These are phyloP conservation scores for Wickerhamiella azyma DNA, from an alignment of 805 yeast species.

Conservation along the genomic window DNA sequence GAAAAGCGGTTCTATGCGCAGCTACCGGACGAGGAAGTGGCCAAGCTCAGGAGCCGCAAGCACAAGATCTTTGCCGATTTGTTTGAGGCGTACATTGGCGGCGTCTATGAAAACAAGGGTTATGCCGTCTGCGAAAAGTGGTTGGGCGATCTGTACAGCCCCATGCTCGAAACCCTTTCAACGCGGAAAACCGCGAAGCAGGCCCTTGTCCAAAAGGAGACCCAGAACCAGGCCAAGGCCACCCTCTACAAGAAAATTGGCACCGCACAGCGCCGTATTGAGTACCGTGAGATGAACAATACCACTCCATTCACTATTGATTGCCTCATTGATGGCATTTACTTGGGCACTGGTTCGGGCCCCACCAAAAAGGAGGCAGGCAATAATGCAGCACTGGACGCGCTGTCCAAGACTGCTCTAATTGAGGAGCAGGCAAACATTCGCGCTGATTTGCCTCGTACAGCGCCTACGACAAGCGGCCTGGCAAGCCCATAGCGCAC, in stretches of 20 bases:
- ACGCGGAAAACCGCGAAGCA: too few relatives aligned
- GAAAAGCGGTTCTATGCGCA: background rate
- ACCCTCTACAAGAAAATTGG: slow-evolving; percentile 5
- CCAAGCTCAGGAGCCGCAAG: background rate
- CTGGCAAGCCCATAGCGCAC: background rate
- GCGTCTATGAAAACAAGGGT: slow-evolving; percentile 32
- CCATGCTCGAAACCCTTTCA: slow-evolving; percentile 11
- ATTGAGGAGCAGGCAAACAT: slow-evolving; percentile 6
- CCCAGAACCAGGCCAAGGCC: background rate
- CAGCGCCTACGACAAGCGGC: slow-evolving; percentile 1
- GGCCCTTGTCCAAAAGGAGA: background rate
- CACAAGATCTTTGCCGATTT: slow-evolving; percentile 70
- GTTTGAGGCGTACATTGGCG: slow-evolving; percentile 91
- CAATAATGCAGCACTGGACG: slow-evolving; percentile 5
- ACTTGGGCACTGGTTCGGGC: slow-evolving; percentile 1
- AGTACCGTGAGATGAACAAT: background rate
- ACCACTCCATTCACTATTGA: background rate
- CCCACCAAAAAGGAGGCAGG: slow-evolving; percentile 5
- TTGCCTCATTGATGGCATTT: background rate
- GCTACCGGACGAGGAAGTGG: background rate
- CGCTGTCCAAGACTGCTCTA: background rate
- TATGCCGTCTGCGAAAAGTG: slow-evolving; percentile 21
- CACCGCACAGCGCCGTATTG: background rate
- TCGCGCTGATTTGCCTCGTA: background rate
- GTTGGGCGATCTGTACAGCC: slow-evolving; percentile 24